These are phyloP conservation scores for Amauroascus verrucosus DNA, from an alignment of 2,329 filamentous ascomycete genomes.

Conservation along the genomic window DNA sequence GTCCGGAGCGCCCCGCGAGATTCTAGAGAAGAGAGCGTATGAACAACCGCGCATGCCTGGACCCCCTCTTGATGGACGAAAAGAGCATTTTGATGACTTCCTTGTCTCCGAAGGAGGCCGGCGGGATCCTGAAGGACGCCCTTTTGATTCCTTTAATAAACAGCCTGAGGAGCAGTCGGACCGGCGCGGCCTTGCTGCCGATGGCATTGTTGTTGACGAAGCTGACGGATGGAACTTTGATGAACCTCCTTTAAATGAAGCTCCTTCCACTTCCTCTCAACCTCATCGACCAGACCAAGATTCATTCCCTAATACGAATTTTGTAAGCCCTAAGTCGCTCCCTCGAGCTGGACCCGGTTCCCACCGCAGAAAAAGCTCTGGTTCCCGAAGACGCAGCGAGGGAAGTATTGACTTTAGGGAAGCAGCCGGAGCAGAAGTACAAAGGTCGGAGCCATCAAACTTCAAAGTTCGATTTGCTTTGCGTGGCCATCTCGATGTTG, in stretches of 20 bases:
- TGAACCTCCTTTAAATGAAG: conserved; percentile 52
- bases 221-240: conserved; percentile 89
- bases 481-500: conserved; percentile 83
- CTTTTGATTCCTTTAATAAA: conserved; percentile 42
- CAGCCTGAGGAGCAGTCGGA: conserved; percentile 25
- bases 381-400: conserved; percentile 55
- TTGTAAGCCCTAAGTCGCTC: conserved; percentile 71
- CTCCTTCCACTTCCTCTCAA: conserved; percentile 36
- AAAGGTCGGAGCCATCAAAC: conserved; percentile 58
- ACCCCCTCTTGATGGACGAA: conserved; percentile 38
- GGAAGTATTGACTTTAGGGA: conserved; percentile 55
- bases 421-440: conserved; percentile 26
- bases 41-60: conserved; percentile 41
- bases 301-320: conserved; percentile 69
- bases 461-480: conserved; percentile 93
- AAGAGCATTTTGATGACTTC: conserved; percentile 6
- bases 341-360: conserved; percentile 53
- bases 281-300: conserved; percentile 71
- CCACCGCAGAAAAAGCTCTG: conserved; percentile 71
- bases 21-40: conserved; percentile 32
- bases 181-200: neutral
- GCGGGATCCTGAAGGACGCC: neutral
- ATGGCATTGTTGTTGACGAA: conserved; percentile 36
- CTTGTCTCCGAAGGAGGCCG: neutral
- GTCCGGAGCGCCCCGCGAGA: conserved; percentile 29